phyloP scores from a whole-genome alignment of 352 stramenopile species.

The Blastocystis sp. region DNA sequence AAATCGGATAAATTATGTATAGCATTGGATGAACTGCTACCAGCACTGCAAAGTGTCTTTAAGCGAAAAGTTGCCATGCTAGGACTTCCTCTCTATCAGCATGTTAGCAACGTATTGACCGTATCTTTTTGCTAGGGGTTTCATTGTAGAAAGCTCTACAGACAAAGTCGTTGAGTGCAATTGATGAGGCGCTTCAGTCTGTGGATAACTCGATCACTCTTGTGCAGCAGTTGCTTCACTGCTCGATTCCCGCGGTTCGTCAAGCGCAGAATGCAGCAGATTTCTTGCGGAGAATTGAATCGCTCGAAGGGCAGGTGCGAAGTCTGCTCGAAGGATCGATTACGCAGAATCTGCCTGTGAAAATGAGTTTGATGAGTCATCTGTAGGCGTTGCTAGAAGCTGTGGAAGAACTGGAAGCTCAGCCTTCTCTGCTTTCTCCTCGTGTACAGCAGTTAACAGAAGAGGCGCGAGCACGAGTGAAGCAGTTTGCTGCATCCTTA shows the following conservation, averaged over 20 bases:
- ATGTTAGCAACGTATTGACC: background rate
- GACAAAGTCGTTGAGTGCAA: background rate
- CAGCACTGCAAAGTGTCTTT: background rate
- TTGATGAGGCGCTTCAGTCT: background rate
- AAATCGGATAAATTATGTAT: background rate
- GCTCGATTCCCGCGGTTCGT: background rate
- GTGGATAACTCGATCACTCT: background rate
- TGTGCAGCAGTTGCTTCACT: conserved; percentile 1
- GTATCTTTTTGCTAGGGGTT: background rate
- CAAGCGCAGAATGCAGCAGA: background rate
- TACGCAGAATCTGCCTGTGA: background rate
- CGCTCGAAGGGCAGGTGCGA: background rate
- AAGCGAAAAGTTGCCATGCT: background rate
- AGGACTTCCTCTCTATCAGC: background rate
- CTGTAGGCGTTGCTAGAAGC: background rate
- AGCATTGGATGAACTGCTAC: conserved; percentile 44
- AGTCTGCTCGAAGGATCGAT: background rate
- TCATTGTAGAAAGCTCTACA: background rate
- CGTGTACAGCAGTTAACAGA: background rate
- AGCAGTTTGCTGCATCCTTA: conserved; percentile 14
- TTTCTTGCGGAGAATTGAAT: background rate
- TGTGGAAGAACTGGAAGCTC: conserved; percentile 10
- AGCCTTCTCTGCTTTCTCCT: background rate
- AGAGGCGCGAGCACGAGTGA: background rate
- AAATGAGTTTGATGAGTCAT: background rate